Evolutionary conservation across 148 eudicot species (phyloP), one percentile per base, ranked within the genome.

Genomic region (Cornus florida): DNA sequence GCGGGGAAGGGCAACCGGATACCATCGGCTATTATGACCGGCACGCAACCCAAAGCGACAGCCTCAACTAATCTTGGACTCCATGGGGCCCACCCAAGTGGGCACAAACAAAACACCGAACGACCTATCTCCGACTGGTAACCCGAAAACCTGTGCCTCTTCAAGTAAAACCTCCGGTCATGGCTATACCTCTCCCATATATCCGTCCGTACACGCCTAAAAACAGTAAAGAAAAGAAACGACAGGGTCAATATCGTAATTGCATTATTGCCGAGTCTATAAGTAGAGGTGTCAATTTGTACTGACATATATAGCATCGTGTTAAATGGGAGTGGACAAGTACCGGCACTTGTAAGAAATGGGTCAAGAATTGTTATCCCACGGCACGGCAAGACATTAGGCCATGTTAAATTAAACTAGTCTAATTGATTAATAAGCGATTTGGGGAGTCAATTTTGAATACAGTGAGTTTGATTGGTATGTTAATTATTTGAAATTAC

Each of bases 11-110:
- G 98, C 70, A 94, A 72, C 69, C 78, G 87, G 76, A 92, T 94
- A 16, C 89, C 91, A 69, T 94, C 98, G 1, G 98, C 98, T 22
- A 94, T 90, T 23, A 94, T 89, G 0, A 94, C 95, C n/a, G 98
- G 98, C 19, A 94, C 86, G 70, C 98, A 94, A 0, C 98, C 98
- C 7, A 94, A 56, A 0, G 86, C 98, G 0, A 94, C 95, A 0
- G 98, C 90, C 57, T 92, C 98, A 0, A 92, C 98, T 1, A 94
- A 77, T 23, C 98, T 79, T 0, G 98, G 98, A 35, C 98, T 94
- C 98, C 98, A 94, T 7, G 98, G 98, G 62, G 98, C 98, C 98
- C 98, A 94, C 31, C 98, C 98, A 4, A 94, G 59, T 0, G 98
- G 98, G 72, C 98, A 94, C 10, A 94, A 72, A 23, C 97, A 94